Percentiles rank a stretch among this genome's conserved stretches.
phyloP scores from a whole-genome alignment of 2,329 filamentous ascomycete genomes.

The Macrophomina pseudophaseolina region DNA sequence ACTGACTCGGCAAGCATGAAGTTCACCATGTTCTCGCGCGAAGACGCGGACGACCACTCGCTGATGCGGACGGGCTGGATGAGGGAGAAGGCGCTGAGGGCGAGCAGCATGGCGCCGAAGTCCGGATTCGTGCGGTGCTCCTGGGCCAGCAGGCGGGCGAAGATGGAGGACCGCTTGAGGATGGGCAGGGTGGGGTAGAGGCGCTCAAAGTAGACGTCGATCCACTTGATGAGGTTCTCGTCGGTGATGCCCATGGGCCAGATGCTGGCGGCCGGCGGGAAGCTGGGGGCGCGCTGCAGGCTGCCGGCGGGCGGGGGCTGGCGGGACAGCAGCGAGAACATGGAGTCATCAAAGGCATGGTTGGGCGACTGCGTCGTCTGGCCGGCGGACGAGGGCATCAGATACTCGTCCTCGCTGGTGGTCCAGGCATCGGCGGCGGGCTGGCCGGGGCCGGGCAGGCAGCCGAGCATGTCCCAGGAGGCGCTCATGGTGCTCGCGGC shows the following conservation, averaged over 20 bases:
- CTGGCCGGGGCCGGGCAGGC: background rate
- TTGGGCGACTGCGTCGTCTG: background rate
- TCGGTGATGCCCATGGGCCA: conserved; percentile 34
- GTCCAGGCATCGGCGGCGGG: background rate
- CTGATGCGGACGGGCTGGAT: conserved; percentile 53
- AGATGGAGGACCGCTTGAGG: conserved; percentile 47
- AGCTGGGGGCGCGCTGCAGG: background rate
- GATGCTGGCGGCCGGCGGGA: conserved; percentile 1
- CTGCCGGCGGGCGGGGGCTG: background rate
- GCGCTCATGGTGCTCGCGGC: background rate
- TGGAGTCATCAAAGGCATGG: conserved; percentile 11
- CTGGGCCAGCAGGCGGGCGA: conserved; percentile 48
- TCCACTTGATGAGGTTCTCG: conserved; percentile 43
- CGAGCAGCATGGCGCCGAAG: conserved; percentile 51
- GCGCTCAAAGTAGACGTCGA: conserved; percentile 53
- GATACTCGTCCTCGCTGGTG: conserved; percentile 17
- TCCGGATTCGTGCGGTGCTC: conserved; percentile 51
- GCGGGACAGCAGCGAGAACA: conserved; percentile 4
- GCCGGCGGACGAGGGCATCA: background rate
- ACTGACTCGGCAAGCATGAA: conserved; percentile 51
- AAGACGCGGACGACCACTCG: conserved; percentile 39
- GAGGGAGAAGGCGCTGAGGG: conserved; percentile 50
- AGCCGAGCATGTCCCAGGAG: conserved; percentile 21
- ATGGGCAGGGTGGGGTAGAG: conserved; percentile 51
- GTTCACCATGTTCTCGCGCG: conserved; percentile 43